Percentiles rank a stretch among this genome's conserved stretches.
Conservation (phyloP, 75 land plant species). For the Pinus tabuliformis region DNA sequence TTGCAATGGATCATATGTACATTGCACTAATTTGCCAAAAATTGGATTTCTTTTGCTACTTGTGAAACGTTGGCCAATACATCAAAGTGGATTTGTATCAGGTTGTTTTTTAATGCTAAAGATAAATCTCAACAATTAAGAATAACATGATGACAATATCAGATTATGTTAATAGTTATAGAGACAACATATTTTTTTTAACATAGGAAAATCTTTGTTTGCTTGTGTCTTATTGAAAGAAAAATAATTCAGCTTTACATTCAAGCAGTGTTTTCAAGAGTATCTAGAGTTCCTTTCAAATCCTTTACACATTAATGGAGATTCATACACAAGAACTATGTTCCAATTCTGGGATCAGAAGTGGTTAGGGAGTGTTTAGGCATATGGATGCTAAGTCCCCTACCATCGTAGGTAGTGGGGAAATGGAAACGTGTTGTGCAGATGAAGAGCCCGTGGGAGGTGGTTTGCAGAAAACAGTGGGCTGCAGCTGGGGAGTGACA, state of each 20-base stretch:
- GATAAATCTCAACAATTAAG: not conserved
- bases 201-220: not conserved
- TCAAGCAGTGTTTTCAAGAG: slow-evolving; percentile 69
- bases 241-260: not conserved
- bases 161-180: not conserved
- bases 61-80: not conserved
- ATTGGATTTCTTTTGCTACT: not conserved
- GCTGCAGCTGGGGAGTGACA: too few species aligned
- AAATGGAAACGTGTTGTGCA: too few species aligned
- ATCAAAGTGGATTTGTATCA: not conserved
- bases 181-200: not conserved
- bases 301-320: slow-evolving; percentile 79
- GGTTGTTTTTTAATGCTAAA: too few species aligned
- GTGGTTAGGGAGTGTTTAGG: slow-evolving; percentile 76
- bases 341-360: slow-evolving; percentile 72
- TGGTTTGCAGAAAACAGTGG: too few species aligned
- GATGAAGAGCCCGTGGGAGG: too few species aligned
- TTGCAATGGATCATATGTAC: not conserved
- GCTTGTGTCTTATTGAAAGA: not conserved
- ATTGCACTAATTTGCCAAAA: not conserved
- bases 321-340: slow-evolving; percentile 90
- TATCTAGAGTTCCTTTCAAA: slow-evolving; percentile 74
- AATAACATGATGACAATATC: not conserved
- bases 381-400: too few species aligned
- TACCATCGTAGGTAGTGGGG: too few species aligned